Percentiles rank a stretch among this genome's conserved stretches.
phyloP scores from a whole-genome alignment of 2,329 filamentous ascomycete genomes.

The Fusarium brachygibbosum region DNA sequence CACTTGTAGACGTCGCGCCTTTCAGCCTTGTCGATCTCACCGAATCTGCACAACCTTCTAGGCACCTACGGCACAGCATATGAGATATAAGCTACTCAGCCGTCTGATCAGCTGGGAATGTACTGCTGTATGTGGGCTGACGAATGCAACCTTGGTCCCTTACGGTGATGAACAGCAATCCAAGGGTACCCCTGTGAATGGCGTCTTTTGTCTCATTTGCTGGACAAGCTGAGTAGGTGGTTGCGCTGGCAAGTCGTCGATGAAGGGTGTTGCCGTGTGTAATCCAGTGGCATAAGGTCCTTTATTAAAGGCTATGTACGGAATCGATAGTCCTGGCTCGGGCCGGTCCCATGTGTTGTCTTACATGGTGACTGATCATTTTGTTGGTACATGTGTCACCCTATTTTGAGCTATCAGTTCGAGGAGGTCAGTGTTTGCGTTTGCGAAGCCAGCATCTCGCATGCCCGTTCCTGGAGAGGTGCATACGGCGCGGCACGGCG shows the following conservation, averaged over 20 bases:
- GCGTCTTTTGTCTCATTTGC: constrained; percentile 24
- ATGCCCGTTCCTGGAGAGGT: constrained; percentile 41
- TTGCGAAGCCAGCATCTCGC: constrained; percentile 27
- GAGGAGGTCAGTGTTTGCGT: constrained; percentile 22
- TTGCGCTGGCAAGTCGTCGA: constrained; percentile 36
- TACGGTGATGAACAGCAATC: constrained; percentile 6
- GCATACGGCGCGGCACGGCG: constrained; percentile 32
- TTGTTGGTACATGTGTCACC: constrained; percentile 35
- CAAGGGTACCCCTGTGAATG: constrained; percentile 11
- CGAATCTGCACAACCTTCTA: constrained; percentile 38
- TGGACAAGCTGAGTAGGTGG: constrained; percentile 26
- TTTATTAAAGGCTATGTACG: constrained; percentile 15
- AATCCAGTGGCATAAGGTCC: constrained; percentile 24
- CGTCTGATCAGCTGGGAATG: constrained; percentile 41
- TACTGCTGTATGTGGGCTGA: constrained; percentile 41
- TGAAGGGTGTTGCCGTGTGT: constrained; percentile 28
- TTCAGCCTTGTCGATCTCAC: constrained; percentile 43
- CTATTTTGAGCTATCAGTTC: constrained; percentile 31
- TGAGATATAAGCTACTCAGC: constrained; percentile 17
- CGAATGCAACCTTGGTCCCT: constrained; percentile 33
- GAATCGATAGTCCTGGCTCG: constrained; percentile 43
- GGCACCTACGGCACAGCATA: constrained; percentile 31
- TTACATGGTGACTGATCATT: constrained; percentile 47
- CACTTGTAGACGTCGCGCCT: constrained; percentile 17
- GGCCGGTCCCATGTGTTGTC: constrained; percentile 50